Percentiles rank a stretch among this genome's conserved stretches.
Evolutionary conservation across 2,329 filamentous ascomycete genomes (phyloP).

Genomic region (Fusarium sp.): DNA sequence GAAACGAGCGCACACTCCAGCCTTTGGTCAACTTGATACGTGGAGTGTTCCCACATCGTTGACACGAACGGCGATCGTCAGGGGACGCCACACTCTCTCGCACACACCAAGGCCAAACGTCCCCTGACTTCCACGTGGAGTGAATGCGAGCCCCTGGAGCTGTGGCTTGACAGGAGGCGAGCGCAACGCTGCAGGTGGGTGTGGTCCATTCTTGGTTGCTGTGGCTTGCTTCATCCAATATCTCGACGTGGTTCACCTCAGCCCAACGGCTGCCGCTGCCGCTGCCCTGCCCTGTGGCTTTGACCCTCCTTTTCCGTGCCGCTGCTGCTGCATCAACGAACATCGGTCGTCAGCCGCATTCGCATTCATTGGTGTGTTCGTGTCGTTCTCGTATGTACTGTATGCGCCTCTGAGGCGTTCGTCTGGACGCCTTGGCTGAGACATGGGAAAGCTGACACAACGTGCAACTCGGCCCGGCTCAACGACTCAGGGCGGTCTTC

Average conservation of each 20-base stretch:
- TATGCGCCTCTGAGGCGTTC: neutral
- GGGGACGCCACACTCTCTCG: constrained; percentile 29
- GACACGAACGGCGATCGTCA: constrained; percentile 34
- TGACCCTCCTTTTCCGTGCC: constrained; percentile 24
- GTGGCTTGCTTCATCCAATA: constrained; percentile 23
- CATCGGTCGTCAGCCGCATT: constrained; percentile 1
- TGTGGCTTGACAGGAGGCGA: constrained; percentile 30
- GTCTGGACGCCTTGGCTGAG: constrained; percentile 3
- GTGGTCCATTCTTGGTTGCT: neutral
- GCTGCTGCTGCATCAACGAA: neutral
- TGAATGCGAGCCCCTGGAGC: constrained; percentile 17
- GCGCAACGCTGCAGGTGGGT: constrained; percentile 12
- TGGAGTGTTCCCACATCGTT: constrained; percentile 19
- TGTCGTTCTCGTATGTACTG: neutral
- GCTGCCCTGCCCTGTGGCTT: constrained; percentile 14
- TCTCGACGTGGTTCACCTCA: neutral
- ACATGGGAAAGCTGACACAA: constrained; percentile 22
- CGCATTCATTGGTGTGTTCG: neutral
- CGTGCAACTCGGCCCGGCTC: constrained; percentile 1
- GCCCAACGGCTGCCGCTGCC: constrained; percentile 8
- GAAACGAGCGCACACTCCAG: constrained; percentile 11
- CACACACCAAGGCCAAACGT: constrained; percentile 8
- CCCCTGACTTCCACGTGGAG: constrained; percentile 35
- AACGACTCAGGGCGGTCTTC: neutral
- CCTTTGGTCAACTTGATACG: constrained; percentile 15